Evolutionary conservation across 768 basidiomycete species (phyloP).

Genomic region (Boletus sp.): DNA sequence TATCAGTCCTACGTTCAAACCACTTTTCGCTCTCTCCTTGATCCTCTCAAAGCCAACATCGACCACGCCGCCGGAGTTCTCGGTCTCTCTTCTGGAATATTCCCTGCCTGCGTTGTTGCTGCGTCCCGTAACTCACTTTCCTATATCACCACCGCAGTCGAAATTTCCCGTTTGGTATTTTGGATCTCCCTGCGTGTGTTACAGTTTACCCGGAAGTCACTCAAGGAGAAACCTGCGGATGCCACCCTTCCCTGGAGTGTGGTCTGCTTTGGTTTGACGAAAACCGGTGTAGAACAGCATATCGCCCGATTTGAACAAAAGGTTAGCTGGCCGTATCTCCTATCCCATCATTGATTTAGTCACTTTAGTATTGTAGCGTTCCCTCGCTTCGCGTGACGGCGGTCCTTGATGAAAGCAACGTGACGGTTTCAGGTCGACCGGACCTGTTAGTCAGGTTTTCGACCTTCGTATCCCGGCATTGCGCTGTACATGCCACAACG

Average conservation of each 20-base stretch:
- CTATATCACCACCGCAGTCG: constrained; percentile 43
- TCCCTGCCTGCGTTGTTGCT: constrained; percentile 50
- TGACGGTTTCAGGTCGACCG: constrained; percentile 60
- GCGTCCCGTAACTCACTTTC: constrained; percentile 38
- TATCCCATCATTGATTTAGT: not conserved
- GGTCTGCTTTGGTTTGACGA: constrained; percentile 36
- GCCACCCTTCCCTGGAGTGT: constrained; percentile 42
- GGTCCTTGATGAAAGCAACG: constrained; percentile 42
- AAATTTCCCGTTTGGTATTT: constrained; percentile 48
- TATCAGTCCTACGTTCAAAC: constrained; percentile 45
- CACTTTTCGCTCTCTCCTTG: constrained; percentile 20
- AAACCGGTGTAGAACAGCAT: constrained; percentile 20
- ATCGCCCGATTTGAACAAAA: constrained; percentile 24
- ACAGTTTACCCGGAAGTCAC: constrained; percentile 29
- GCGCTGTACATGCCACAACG: constrained; percentile 40
- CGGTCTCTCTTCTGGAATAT: constrained; percentile 56
- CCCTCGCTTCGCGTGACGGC: constrained; percentile 47
- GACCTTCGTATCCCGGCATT: constrained; percentile 32
- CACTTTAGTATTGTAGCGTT: constrained; percentile 10
- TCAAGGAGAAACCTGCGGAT: constrained; percentile 21
- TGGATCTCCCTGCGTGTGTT: constrained; percentile 49
- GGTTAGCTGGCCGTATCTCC: constrained; percentile 6
- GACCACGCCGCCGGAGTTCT: constrained; percentile 38
- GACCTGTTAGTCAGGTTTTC: constrained; percentile 46
- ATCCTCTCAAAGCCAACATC: constrained; percentile 34